phyloP scores from a whole-genome alignment of 345 rosid species.

The Alliaria petiolata region DNA sequence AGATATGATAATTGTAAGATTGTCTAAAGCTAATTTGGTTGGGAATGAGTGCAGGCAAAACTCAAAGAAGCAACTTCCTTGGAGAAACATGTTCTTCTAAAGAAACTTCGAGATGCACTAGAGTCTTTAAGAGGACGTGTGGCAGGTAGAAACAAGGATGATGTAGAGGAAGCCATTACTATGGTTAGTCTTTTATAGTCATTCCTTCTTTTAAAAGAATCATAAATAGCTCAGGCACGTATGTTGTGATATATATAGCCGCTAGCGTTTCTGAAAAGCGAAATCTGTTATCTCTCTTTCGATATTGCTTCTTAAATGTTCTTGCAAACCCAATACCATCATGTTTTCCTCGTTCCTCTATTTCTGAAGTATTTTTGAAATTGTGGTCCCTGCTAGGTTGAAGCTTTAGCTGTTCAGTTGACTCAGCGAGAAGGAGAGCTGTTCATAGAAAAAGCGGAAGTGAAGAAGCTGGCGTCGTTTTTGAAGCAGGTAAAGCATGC shows the following conservation, averaged over 20 bases:
- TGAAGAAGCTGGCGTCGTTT: slow-evolving; percentile 86
- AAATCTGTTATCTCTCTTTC: neutral
- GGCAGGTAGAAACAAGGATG: slow-evolving; percentile 91
- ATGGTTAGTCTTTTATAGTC: slow-evolving; percentile 55
- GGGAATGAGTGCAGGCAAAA: slow-evolving; percentile 64
- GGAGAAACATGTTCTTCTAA: slow-evolving; percentile 95
- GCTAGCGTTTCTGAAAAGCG: neutral
- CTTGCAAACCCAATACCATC: neutral
- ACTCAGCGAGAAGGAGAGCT: slow-evolving; percentile 96
- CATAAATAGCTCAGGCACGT: neutral
- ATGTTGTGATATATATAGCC: neutral
- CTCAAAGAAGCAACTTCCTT: slow-evolving; percentile 86
- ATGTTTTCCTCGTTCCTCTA: neutral
- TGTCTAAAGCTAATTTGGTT: neutral
- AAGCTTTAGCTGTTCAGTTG: slow-evolving; percentile 92
- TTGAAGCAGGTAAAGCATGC: slow-evolving; percentile 68
- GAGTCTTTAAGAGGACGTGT: slow-evolving; percentile 90
- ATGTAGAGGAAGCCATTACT: slow-evolving; percentile 87
- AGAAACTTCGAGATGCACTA: slow-evolving; percentile 94
- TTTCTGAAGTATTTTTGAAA: neutral
- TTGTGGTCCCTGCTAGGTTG: slow-evolving; percentile 62
- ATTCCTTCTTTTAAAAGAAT: neutral
- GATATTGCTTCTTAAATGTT: neutral
- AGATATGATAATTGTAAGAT: neutral
- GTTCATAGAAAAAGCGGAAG: slow-evolving; percentile 91